phyloP scores from a whole-genome alignment of 805 yeast species.

The Kurtzmaniella fragi region DNA sequence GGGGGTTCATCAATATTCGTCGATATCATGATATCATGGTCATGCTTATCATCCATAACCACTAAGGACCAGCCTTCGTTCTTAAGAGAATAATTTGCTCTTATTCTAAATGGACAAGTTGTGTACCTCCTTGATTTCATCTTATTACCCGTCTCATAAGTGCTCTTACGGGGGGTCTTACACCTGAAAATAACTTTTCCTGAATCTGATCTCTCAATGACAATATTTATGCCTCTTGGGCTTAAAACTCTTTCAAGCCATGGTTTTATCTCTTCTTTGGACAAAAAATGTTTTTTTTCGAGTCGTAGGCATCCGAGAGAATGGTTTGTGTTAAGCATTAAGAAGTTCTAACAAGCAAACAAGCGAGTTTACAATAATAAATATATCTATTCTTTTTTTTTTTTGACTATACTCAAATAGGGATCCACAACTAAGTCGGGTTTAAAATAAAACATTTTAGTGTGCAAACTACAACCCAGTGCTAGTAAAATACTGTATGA shows the following conservation, averaged over 20 bases:
- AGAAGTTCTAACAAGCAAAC: slow-evolving; percentile 4
- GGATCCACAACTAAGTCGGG: no score
- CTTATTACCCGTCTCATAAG: slow-evolving; percentile 12
- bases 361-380: no score
- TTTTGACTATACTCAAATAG: no score
- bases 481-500: no score
- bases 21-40: slow-evolving; percentile 32
- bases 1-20: no score
- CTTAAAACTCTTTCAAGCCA: slow-evolving; percentile 50
- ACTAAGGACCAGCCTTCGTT: slow-evolving; percentile 55
- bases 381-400: no score
- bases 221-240: slow-evolving; percentile 49
- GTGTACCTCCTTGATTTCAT: slow-evolving; percentile 17
- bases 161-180: slow-evolving; percentile 21
- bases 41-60: slow-evolving; percentile 55
- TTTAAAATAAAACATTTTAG: no score
- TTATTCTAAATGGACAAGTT: slow-evolving; percentile 58
- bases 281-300: slow-evolving; percentile 19
- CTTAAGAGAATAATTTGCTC: slow-evolving; percentile 56
- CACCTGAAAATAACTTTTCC: slow-evolving; percentile 60
- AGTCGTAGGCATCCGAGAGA: slow-evolving; percentile 23
- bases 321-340: slow-evolving; percentile 5
- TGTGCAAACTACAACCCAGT: no score
- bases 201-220: slow-evolving; percentile 58
- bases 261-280: slow-evolving; percentile 52